phyloP scores from a whole-genome alignment of 495 filamentous ascomycete species.

The Staphylotrichum longicolle region DNA sequence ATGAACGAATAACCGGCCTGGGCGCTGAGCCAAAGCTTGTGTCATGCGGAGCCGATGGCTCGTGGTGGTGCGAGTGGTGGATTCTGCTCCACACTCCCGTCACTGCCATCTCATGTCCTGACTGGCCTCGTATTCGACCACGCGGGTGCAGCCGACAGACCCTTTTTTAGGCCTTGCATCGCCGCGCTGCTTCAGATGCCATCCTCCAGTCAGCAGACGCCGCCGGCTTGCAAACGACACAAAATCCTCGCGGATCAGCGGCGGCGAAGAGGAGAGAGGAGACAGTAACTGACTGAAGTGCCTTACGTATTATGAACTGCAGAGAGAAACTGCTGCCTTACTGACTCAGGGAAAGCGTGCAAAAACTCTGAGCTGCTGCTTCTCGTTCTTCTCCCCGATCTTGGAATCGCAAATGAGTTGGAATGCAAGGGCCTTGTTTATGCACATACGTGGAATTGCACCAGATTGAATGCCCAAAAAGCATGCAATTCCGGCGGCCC shows the following conservation, averaged over 20 bases:
- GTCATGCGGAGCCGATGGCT: constrained; percentile 1
- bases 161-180: background rate
- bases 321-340: no score
- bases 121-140: constrained; percentile 26
- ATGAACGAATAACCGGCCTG: no score
- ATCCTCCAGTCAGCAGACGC: background rate
- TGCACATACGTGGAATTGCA: constrained; percentile 18
- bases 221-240: no score
- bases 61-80: constrained; percentile 3
- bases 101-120: constrained; percentile 11
- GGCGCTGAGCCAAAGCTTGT: background rate
- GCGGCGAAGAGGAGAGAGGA: background rate
- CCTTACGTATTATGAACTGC: no score
- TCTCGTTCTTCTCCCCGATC: no score
- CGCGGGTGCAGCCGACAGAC: constrained; percentile 2
- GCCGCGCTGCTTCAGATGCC: background rate
- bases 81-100: constrained; percentile 9
- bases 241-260: background rate
- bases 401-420: no score
- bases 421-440: background rate
- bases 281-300: no score
- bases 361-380: no score
- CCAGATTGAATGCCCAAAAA: background rate
- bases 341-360: no score
- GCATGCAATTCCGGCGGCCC: no score